Conservation (phyloP, 345 rosid species). For the Eucalyptus microcorys region DNA sequence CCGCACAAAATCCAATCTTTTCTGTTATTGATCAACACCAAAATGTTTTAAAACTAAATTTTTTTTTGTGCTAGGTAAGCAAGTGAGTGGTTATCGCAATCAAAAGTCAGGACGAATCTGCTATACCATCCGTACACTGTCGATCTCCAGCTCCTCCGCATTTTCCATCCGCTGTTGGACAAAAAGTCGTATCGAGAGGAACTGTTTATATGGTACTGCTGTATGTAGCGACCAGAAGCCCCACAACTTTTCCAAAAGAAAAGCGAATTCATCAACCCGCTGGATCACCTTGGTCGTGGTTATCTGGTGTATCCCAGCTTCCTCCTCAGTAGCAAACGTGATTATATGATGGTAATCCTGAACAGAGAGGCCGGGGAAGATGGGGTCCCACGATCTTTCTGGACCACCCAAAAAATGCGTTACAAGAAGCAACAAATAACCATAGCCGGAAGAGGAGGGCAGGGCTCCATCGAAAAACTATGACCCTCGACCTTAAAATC, state of each 20-base stretch:
- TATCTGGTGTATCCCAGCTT: background rate
- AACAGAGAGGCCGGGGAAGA: background rate
- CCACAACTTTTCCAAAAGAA: background rate
- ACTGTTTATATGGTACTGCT: background rate
- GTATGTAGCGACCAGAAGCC: background rate
- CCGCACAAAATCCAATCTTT: background rate
- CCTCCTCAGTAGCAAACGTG: background rate
- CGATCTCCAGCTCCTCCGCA: background rate
- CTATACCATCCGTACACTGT: background rate
- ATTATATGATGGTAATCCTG: background rate
- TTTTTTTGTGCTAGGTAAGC: background rate
- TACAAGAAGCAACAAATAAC: background rate
- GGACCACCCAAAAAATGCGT: background rate
- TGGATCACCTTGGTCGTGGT: background rate
- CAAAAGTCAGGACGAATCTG: background rate
- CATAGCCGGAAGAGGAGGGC: conserved; percentile 11
- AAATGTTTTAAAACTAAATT: background rate
- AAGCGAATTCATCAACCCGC: background rate
- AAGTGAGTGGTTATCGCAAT: background rate
- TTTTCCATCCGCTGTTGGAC: background rate
- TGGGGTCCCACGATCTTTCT: background rate
- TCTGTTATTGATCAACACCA: background rate
- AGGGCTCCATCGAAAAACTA: conserved; percentile 36
- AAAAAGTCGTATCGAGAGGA: background rate
- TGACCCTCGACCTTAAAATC: conserved; percentile 66